Base-by-base conservation (phyloP, 345 rosid species). In the Syzygium grande region DNA sequence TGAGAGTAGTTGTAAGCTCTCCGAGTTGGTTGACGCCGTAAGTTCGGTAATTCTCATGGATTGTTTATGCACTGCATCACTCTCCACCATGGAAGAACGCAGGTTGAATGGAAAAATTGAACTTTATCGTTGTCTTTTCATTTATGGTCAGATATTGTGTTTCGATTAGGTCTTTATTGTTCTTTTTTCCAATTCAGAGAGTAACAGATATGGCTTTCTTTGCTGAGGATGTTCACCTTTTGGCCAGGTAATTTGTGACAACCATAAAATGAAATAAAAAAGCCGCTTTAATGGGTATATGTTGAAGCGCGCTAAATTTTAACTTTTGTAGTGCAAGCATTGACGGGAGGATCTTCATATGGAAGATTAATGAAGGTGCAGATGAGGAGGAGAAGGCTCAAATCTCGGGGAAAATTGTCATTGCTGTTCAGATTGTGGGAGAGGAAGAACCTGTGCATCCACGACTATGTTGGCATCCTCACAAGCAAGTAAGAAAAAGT, bases 181-280 rank as follows among this genome's bases (percentile, higher is more conserved):
- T 27, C 38, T 87, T 61, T 59, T 78, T 87, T 41, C 84, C 38
- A 7, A 7, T 90, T 86, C 90, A 94, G 96, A 92, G 92, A 89
- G 95, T 94, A 55, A 89, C 94, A 22, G 96, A 95, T 89, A 95
- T 94, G 98, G 95, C 93, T n/a, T 95, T 95, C 91, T 95, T 95
- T 54, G 95, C 97, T 9, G 97, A 95, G 90, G 98, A 95, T 93
- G 98, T 95, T 90, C 97, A 95, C 90, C 94, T 94, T 85, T 88
- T 95, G 88, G 97, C 98, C 61, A 95, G 97, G 98, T 95, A 91
- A 52, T 53, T 61, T 56, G 77, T 86, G 53, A 22, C 23, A 25
- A 19, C 19, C 34, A 29, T n/a, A 46, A 21, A 8, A 25, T 41
- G 5, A 41, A 43, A 43, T 5, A 34, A 17, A 25, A 34, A 14